Evolutionary conservation across 768 basidiomycete genomes (phyloP).

Genomic region (Mrakia hoshinonis): DNA sequence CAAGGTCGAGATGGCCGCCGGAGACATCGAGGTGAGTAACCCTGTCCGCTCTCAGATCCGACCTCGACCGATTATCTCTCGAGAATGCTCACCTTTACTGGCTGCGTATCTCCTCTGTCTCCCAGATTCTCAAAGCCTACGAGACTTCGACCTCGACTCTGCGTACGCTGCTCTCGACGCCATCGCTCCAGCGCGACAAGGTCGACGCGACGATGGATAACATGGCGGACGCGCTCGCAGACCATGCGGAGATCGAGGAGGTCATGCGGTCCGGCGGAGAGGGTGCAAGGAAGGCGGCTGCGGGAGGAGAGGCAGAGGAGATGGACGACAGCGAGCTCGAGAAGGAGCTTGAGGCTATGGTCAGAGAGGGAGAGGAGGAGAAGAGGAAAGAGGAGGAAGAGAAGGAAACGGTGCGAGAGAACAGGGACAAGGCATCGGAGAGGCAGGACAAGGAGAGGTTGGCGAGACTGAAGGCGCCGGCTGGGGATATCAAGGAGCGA

Average conservation of each 20-base stretch:
- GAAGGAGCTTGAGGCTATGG: conserved; percentile 43
- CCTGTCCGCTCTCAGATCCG: not conserved
- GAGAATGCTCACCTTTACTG: conserved; percentile 13
- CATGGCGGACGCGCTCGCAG: conserved; percentile 69
- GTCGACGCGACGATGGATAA: conserved; percentile 83
- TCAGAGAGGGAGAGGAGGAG: conserved; percentile 36
- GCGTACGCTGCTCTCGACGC: conserved; percentile 64
- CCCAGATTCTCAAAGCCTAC: conserved; percentile 76
- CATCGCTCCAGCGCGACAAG: conserved; percentile 63
- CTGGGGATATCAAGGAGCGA: not conserved
- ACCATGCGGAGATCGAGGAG: conserved; percentile 74
- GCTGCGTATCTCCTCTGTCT: not conserved
- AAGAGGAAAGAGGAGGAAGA: conserved; percentile 18
- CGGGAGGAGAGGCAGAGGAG: conserved; percentile 41
- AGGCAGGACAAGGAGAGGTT: not conserved
- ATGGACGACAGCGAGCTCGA: conserved; percentile 57
- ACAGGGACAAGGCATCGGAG: not conserved
- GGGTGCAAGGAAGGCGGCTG: conserved; percentile 48
- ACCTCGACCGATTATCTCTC: not conserved
- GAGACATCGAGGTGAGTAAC: conserved; percentile 65
- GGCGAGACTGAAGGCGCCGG: too few relatives aligned
- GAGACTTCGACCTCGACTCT: conserved; percentile 73
- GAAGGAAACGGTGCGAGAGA: not conserved
- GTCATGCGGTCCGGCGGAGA: conserved; percentile 62
- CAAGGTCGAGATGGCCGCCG: conserved; percentile 78